Percentiles rank a stretch among this genome's conserved stretches.
phyloP scores from a whole-genome alignment of 2,329 filamentous ascomycete species.

The Colletotrichum graminicola region DNA sequence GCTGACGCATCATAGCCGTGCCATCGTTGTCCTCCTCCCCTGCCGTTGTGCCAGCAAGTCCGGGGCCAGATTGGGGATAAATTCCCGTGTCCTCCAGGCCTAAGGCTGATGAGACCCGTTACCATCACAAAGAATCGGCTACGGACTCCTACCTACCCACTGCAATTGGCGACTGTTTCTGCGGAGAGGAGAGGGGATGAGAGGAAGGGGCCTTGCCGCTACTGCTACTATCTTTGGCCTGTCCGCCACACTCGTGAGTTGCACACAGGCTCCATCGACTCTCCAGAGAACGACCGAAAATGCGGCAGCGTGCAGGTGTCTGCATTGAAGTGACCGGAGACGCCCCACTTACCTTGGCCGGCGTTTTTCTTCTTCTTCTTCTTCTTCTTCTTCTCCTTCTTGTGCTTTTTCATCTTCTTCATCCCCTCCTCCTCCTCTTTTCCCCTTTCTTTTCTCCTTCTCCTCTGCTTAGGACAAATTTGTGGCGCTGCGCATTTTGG shows the following conservation, averaged over 20 bases:
- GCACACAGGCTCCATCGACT: conserved; percentile 29
- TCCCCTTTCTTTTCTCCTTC: neutral
- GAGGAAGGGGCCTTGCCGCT: conserved; percentile 20
- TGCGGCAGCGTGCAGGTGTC: neutral
- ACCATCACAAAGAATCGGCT: neutral
- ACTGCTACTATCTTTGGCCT: conserved; percentile 7
- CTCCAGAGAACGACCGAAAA: conserved; percentile 14
- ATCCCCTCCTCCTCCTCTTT: neutral
- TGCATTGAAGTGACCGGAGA: neutral
- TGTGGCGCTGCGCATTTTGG: neutral
- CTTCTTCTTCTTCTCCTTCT: neutral
- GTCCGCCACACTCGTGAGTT: conserved; percentile 22
- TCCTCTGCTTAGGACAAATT: neutral
- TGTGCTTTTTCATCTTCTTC: neutral
- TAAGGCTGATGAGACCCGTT: conserved; percentile 38
- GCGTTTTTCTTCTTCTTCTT: neutral
- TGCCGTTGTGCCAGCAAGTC: neutral
- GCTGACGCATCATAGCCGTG: conserved; percentile 22
- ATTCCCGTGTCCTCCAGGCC: conserved; percentile 28
- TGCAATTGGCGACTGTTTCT: neutral
- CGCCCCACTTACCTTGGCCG: neutral
- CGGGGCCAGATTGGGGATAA: neutral
- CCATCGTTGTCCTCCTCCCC: conserved; percentile 13
- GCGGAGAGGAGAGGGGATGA: conserved; percentile 18
- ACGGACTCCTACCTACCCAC: conserved; percentile 6